Conservation (phyloP, 2,329 filamentous ascomycete genomes). For the Fusarium pseudonygamai region DNA sequence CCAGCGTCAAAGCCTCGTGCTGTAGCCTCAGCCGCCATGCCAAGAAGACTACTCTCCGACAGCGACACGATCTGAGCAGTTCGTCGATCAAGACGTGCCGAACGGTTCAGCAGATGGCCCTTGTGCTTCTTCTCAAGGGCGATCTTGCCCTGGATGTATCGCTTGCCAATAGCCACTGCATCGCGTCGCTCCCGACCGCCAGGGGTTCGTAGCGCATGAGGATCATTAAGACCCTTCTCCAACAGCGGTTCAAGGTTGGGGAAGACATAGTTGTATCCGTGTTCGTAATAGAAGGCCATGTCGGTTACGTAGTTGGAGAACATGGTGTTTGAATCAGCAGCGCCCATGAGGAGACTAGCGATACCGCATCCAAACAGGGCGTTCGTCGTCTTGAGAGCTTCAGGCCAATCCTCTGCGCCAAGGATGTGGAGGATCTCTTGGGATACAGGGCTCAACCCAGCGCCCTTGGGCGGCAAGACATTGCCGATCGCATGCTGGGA, state of each 20-base stretch:
- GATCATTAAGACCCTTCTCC: slow-evolving; percentile 28
- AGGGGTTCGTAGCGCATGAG: slow-evolving; percentile 29
- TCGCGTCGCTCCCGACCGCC: slow-evolving; percentile 34
- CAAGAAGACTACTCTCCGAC: slow-evolving; percentile 36
- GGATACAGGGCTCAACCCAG: slow-evolving; percentile 28
- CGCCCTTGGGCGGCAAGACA: slow-evolving; percentile 33
- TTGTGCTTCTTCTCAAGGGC: slow-evolving; percentile 36
- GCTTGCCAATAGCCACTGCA: slow-evolving; percentile 32
- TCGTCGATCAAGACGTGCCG: slow-evolving; percentile 26
- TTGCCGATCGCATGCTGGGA: slow-evolving; percentile 34
- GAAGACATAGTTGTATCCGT: slow-evolving; percentile 41
- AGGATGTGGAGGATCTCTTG: slow-evolving; percentile 19
- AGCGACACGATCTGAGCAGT: slow-evolving; percentile 38
- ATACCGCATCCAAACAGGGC: slow-evolving; percentile 38
- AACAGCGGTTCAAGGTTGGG: slow-evolving; percentile 32
- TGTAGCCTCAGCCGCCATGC: slow-evolving; percentile 37
- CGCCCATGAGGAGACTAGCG: slow-evolving; percentile 38
- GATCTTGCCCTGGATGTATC: slow-evolving; percentile 39
- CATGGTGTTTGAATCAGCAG: slow-evolving; percentile 34
- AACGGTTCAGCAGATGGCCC: slow-evolving; percentile 21
- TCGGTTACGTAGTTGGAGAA: slow-evolving; percentile 40
- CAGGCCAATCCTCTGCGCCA: slow-evolving; percentile 33
- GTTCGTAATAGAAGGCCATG: slow-evolving; percentile 39
- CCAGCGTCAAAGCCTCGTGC: slow-evolving; percentile 35
- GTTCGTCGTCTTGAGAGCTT: slow-evolving; percentile 37